These are phyloP conservation scores for Phytopythium chamaehyphon DNA, from an alignment of 352 stramenopile genomes.

Conservation along the genomic window DNA sequence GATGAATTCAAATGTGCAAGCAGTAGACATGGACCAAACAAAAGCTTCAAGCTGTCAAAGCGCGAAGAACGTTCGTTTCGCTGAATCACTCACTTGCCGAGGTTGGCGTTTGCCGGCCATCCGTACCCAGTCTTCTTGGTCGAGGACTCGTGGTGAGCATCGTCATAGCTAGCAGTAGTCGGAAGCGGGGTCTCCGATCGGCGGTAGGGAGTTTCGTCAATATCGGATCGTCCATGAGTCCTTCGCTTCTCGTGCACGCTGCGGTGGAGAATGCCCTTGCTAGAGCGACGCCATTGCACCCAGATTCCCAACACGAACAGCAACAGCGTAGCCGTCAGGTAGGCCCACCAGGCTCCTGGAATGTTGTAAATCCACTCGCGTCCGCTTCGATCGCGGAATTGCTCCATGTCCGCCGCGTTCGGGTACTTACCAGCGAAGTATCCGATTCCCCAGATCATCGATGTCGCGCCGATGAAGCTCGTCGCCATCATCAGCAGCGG, in stretches of 20 bases:
- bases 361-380: conserved; percentile 40
- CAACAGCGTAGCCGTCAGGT: conserved; percentile 43
- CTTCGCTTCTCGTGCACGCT: conserved; percentile 2
- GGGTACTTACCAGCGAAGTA: conserved; percentile 73
- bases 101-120: background rate
- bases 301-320: conserved; percentile 41
- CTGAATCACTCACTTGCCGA: background rate
- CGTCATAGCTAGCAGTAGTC: background rate
- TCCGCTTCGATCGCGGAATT: conserved; percentile 24
- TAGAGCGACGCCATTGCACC: conserved; percentile 20
- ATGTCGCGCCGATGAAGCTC: conserved; percentile 53
- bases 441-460: conserved; percentile 51
- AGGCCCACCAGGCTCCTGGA: conserved; percentile 55
- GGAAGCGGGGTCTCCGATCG: conserved; percentile 2
- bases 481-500: conserved; percentile 51
- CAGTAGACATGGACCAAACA: too few species aligned
- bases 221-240: background rate
- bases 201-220: background rate
- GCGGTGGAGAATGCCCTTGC: conserved; percentile 11
- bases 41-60: too few species aligned
- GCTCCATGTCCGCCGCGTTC: conserved; percentile 45
- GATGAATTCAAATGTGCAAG: background rate
- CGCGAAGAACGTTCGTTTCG: too few species aligned
- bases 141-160: background rate
- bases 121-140: background rate